Base-by-base conservation (phyloP, 768 basidiomycete genomes). In the Pulveroboletus sp. region DNA sequence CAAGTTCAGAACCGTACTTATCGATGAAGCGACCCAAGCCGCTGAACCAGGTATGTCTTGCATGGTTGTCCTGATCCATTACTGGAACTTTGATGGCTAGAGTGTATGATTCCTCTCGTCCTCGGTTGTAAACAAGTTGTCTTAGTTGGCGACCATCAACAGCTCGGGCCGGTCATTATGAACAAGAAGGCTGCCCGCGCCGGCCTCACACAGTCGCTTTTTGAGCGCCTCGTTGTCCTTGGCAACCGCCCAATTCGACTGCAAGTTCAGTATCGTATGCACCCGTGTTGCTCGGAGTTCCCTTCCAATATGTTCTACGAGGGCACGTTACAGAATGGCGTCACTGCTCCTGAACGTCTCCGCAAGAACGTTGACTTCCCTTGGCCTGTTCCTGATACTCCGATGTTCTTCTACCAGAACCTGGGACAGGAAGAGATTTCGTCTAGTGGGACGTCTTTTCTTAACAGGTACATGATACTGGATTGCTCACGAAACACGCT, bases 301-400 rank as follows among this genome's bases (percentile, higher is more conserved):
- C 95, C 96, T 3, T 95, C 93, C 51, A 99, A 99, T 71, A 99
- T 99, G 96, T 98, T 99, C 75, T 99, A 99, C 69, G 96, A 99
- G 66, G 96, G 96, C 21, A 95, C 95, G 0, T 71, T 99, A 26
- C 96, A 99, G 71, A 99, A 99, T 66, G 96, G 96, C 67, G 96
- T 99, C 47, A 99, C 96, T 10, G 96, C 96, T 14, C 96, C 96
- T 5, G 96, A 99, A 68, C 82, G 96, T 36, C 74, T 99, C 55
- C 79, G 94, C 72, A 97, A 95, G 79, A 95, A 97, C 57, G 94
- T 98, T 37, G 96, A 98, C 68, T 99, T 98, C 72, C 96, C 96
- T 0, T 98, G 96, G 96, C 96, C 96, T 6, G 82, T 89, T 36
- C 87, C 89, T 14, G 93, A 95, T 61, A 95, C 93, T 1, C 96